Evolutionary conservation across 2,329 filamentous ascomycete species (phyloP), one percentile per base, ranked within the genome.

Genomic region (Fusarium buharicum): DNA sequence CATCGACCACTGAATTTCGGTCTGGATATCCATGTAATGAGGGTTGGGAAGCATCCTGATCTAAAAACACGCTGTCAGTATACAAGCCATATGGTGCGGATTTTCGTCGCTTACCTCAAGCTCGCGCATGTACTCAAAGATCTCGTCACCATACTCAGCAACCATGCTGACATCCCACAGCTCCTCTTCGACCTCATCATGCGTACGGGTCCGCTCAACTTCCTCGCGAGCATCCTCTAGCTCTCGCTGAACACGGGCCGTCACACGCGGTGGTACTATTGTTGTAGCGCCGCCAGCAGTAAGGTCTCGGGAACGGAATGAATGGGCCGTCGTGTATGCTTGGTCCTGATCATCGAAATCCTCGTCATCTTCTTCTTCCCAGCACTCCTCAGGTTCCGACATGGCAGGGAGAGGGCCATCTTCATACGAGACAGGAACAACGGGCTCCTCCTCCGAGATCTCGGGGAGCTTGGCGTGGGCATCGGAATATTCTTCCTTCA

Each of bases 1-100:
- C 95, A 98, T 99, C 3, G 93, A 97, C 95, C 95, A 99, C 74
- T 97, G 92, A 54, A 99, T 96, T 76, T 98, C 94, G n/a, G 90
- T 89, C 76, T 99, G 95, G 66, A 90, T 88, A 62, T 97, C 92
- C 94, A 99, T 99, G 82, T 99, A 99, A 74, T 95, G 87, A 4
- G 92, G 84, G 71, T 95, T 93, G 1, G 95, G 95, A 36, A 93
- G 82, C 86, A 97, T 90, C 68, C 83, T 88, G 74, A 83, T 85
- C 91, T 92, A 54, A 30, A 47, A 7, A 38, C 9, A 24, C 14
- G 14, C n/a, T 30, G 59, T 71, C 52, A 69, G 72, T 74, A 43
- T 73, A 68, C 4, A 13, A 14, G 31, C 47, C 13, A 3, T 28
- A 20, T 9, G 4, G 22, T 14, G 24, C 30, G n/a, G 17, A 17